Conservation (phyloP, 2,329 filamentous ascomycete genomes). For the Aspergillus costaricaensis region DNA sequence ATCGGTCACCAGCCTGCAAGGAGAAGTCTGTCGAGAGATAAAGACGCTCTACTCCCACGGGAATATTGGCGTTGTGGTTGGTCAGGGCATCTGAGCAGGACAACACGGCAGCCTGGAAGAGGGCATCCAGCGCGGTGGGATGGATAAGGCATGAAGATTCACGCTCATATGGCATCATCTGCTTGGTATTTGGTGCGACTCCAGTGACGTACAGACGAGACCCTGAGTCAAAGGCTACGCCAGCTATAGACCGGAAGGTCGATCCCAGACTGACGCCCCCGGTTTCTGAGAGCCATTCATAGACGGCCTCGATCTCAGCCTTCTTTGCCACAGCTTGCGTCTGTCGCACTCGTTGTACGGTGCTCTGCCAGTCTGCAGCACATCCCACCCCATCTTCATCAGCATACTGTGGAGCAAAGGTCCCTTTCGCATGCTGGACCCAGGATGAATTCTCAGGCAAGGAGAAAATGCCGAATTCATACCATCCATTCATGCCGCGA, state of each 20-base stretch:
- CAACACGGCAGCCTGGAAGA: slow-evolving; percentile 26
- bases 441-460: slow-evolving; percentile 15
- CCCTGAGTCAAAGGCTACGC: slow-evolving; percentile 17
- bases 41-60: slow-evolving; percentile 22
- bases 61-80: slow-evolving; percentile 22
- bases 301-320: slow-evolving; percentile 13
- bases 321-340: no score
- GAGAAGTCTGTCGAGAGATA: slow-evolving; percentile 21
- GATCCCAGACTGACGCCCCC: slow-evolving; percentile 22
- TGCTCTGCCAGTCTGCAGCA: no score
- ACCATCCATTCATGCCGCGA: slow-evolving; percentile 21
- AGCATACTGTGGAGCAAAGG: slow-evolving; percentile 11
- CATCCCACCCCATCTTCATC: no score
- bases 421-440: slow-evolving; percentile 24
- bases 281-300: slow-evolving; percentile 25
- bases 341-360: no score
- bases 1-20: slow-evolving; percentile 18
- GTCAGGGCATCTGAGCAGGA: slow-evolving; percentile 19
- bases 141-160: slow-evolving; percentile 22
- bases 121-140: slow-evolving; percentile 23
- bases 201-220: slow-evolving; percentile 19
- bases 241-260: slow-evolving; percentile 19
- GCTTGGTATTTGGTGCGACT: slow-evolving; percentile 17
- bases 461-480: slow-evolving; percentile 23
- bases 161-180: slow-evolving; percentile 20